Base-by-base conservation (phyloP, 345 rosid genomes). In the Moricandia arvensis region DNA sequence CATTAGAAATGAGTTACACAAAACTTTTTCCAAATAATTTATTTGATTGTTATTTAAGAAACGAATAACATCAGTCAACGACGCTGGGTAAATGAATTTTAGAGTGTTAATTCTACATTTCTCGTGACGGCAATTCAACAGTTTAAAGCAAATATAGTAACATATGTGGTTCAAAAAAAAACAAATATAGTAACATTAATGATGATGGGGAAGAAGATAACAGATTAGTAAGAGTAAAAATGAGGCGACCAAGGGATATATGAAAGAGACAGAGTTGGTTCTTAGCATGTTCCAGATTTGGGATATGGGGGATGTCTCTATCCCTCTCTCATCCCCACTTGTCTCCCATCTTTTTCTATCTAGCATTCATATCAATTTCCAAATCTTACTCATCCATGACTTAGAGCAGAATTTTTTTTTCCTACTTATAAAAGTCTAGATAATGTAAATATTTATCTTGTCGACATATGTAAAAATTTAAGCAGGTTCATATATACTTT, bases 291-390 rank as follows among this genome's bases (percentile, higher is more conserved):
- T 63, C 64, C 63, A 63, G 30, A 63, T 63, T 63, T 73, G 77
- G 77, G 77, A 54, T 10, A 73, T 63, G 57, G 71, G 77, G 57
- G 77, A 73, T 73, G 77, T 73, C 37, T 38, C 70, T 35, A 47
- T 47, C 30, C 37, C 64, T 34, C 54, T 27, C 57, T 73, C 64
- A 31, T 54, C 64, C 77, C 77, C 77, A 73, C 77, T 64, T 73
- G 77, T 73, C 71, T 54, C 63, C 64, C 5, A 64, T 64, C 70
- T 37, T 64, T 72, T 64, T 73, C 64, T 15, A 11, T 38, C 33
- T 11, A 47, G 11, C 64, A 73, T 54, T 54, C 35, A 27, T 37
- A 21, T 11, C 63, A 13, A 27, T 63, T 18, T 61, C 6, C 31
- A 37, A 21, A 37, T 63, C 27, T 21, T 17, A 26, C 29, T 55